A percentile compares a stretch with the other conserved stretches of the same genome.
phyloP scores from a whole-genome alignment of 2,329 filamentous ascomycete genomes.

The Geosmithia flava region DNA sequence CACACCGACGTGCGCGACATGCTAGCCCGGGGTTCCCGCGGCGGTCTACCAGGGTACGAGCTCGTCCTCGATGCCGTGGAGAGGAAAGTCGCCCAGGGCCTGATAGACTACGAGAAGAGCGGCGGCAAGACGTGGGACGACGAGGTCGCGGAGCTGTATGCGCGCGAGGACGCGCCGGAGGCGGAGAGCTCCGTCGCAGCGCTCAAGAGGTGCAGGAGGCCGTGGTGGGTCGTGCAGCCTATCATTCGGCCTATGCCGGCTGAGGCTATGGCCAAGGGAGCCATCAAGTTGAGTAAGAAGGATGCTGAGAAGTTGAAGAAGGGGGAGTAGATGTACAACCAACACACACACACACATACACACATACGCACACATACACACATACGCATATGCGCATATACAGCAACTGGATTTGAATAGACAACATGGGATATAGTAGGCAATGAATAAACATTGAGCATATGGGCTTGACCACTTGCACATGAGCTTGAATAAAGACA shows the following conservation, averaged over 20 bases:
- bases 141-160: constrained; percentile 13
- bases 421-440: too few species aligned
- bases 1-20: constrained; percentile 79
- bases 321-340: constrained; percentile 8
- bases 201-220: constrained; percentile 61
- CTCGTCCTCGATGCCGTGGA: constrained; percentile 66
- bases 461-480: too few species aligned
- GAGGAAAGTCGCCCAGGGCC: constrained; percentile 55
- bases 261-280: constrained; percentile 75
- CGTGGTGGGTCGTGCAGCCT: constrained; percentile 85
- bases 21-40: constrained; percentile 56
- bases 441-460: too few species aligned
- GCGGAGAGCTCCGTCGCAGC: constrained; percentile 52
- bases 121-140: constrained; percentile 35
- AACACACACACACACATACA: not conserved
- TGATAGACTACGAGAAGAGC: constrained; percentile 52
- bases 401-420: too few species aligned
- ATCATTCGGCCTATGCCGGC: constrained; percentile 77
- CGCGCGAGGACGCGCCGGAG: constrained; percentile 23
- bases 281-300: constrained; percentile 64
- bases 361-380: not conserved
- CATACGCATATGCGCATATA: not conserved
- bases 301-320: constrained; percentile 25
- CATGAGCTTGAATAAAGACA: too few species aligned
- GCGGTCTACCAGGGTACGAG: constrained; percentile 69